Evolutionary conservation across 768 basidiomycete species (phyloP).

Genomic region (Trametes coccinea): DNA sequence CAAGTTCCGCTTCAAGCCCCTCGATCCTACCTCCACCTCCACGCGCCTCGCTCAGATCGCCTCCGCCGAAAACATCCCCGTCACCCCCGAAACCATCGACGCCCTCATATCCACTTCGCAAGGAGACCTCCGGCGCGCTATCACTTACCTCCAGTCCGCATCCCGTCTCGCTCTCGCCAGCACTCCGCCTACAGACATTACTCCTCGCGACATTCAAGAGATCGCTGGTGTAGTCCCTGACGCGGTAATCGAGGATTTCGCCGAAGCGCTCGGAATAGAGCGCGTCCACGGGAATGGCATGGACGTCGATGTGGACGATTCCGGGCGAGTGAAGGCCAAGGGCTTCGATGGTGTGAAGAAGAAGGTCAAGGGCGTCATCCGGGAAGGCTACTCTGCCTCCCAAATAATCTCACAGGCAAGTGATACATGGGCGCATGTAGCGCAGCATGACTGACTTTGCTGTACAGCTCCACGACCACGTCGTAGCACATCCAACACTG

Average conservation of each 20-base stretch:
- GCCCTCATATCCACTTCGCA: slow-evolving; percentile 78
- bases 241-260: slow-evolving; percentile 66
- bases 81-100: slow-evolving; percentile 60
- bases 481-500: slow-evolving; percentile 81
- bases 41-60: slow-evolving; percentile 81
- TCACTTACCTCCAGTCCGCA: slow-evolving; percentile 97
- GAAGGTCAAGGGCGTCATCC: slow-evolving; percentile 74
- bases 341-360: slow-evolving; percentile 64
- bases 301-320: slow-evolving; percentile 50
- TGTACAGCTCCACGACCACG: slow-evolving; percentile 82
- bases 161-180: slow-evolving; percentile 81
- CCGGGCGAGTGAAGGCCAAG: slow-evolving; percentile 21
- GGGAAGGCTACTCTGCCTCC: slow-evolving; percentile 90
- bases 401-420: slow-evolving; percentile 87
- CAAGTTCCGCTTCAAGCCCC: slow-evolving; percentile 96
- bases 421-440: slow-evolving; percentile 12
- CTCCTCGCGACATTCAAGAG: slow-evolving; percentile 83
- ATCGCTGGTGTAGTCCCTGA: slow-evolving; percentile 95
- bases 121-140: slow-evolving; percentile 94
- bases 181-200: slow-evolving; percentile 71
- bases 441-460: slow-evolving; percentile 25
- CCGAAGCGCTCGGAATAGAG: slow-evolving; percentile 72
- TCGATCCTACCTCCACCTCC: slow-evolving; percentile 77
- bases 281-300: slow-evolving; percentile 43
- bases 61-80: slow-evolving; percentile 62